A percentile compares a stretch with the other conserved stretches of the same genome.
phyloP scores from a whole-genome alignment of 169 alveolate genomes.

The Prorocentrum cordatum region DNA sequence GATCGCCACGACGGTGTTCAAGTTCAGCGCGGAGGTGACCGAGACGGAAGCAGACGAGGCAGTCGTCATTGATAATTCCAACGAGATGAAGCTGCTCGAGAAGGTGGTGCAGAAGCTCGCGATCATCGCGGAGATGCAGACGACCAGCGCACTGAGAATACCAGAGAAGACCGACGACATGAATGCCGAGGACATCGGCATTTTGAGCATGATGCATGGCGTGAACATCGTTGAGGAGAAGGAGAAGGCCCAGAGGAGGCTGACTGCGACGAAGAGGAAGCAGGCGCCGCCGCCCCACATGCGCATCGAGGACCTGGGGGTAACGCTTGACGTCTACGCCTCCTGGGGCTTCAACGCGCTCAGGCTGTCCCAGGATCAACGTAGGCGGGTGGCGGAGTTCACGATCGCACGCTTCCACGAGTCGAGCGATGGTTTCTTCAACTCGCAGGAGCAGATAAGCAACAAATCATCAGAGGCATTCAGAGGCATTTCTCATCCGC shows the following conservation, averaged over 20 bases:
- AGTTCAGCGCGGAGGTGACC: constrained; percentile 8
- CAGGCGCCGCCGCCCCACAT: background rate
- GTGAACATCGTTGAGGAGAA: constrained; percentile 38
- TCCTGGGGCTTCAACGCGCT: constrained; percentile 49
- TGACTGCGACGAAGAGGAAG: background rate
- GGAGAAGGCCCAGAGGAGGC: background rate
- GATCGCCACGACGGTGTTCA: constrained; percentile 51
- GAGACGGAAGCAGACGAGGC: background rate
- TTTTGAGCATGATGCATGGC: constrained; percentile 58
- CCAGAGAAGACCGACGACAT: constrained; percentile 56
- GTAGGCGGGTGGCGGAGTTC: constrained; percentile 14
- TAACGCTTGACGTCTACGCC: constrained; percentile 29
- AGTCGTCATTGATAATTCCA: constrained; percentile 43
- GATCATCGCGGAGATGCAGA: constrained; percentile 44
- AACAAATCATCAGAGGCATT: background rate
- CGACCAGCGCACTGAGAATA: constrained; percentile 4
- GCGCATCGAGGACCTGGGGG: constrained; percentile 47
- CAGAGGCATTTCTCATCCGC: too few relatives aligned
- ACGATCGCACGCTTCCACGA: constrained; percentile 55
- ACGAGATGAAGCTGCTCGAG: constrained; percentile 61
- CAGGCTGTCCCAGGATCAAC: constrained; percentile 21
- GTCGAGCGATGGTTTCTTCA: constrained; percentile 37
- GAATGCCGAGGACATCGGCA: constrained; percentile 54
- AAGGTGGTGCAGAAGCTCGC: constrained; percentile 66
- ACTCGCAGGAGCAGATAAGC: constrained; percentile 1